Evolutionary conservation across 805 yeast genomes (phyloP), one percentile per base, ranked within the genome.

Genomic region (Candida golubevii): DNA sequence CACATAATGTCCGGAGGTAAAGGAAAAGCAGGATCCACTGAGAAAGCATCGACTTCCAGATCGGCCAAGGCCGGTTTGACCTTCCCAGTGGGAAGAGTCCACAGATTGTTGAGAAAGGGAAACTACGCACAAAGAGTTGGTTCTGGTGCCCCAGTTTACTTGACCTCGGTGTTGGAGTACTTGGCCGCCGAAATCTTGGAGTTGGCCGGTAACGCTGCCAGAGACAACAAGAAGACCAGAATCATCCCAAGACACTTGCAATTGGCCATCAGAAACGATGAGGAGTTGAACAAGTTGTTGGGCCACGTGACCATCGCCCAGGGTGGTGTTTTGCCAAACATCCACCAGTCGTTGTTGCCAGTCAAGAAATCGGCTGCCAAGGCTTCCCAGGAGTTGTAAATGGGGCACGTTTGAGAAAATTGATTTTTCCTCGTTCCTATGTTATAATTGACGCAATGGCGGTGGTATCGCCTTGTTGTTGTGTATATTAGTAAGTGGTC

Each of bases 161-260:
- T 71, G 60, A 71, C 77, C 52, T 69, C 77, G 38, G 77, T 71
- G 42, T 69, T 71, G 59, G 77, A 71, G 62, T 71, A 71, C 63
- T 71, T 71, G 62, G 66, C 74, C 45, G 77, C 77, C 48, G 77
- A 71, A 69, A 71, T 71, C 54, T 71, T 71, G 60, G 77, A 71
- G 63, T 71, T 71, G 62, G 75, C 77, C 47, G 77, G 77, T 67
- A 71, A 71, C 62, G 77, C 77, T 44, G 77, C 77, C 50, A 69
- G 77, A 69, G 77, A 71, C 75, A 89, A 88, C 90, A 91, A 91
- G 83, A 93, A 91, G 82, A 84, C 97, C 65, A 71, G 77, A 71
- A 71, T 71, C 41, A 69, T 71, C 61, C 77, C 77, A 63, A 71
- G 77, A 71, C 75, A 71, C 62, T 71, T 71, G 61, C 75, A 71